Evolutionary conservation across 2,329 filamentous ascomycete species (phyloP), one percentile per base, ranked within the genome.

Genomic region (Aspergillus puulaauensis): DNA sequence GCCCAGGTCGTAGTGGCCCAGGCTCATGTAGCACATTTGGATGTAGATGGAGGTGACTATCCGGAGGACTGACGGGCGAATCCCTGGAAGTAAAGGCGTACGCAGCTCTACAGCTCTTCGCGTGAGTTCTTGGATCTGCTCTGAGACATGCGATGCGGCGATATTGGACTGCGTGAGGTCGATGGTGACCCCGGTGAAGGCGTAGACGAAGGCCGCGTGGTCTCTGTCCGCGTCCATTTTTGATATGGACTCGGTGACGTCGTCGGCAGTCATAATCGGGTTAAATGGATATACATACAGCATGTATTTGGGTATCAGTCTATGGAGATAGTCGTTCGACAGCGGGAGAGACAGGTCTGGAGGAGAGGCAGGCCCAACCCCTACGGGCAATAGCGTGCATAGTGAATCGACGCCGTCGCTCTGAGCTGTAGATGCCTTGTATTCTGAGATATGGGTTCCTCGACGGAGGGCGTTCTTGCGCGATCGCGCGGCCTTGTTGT

Each of bases 41-140:
- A 83, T 75, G 60, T 82, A 83, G 45, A 83, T 71, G 40, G 76
- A 79, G n/a, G 79, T 80, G 73, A 82, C 78, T 14, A 80, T 75
- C 39, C 78, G 73, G 57, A 78, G 75, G 33, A 81, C 73, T 0
- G 76, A 78, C 11, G 77, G 73, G 1, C 73, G 71, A 3, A 75
- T 71, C n/a, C 76, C 73, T 6, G 72, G 70, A 12, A 68, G 64
- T 1, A 75, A 62, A n/a, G 76, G 74, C 9, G 73, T 68, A 12
- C 75, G 72, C 6, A 70, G 64, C 51, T 71, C 69, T 62, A 65
- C 72, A 58, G 67, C 75, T 67, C 60, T 77, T 61, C 55, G 72
- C 31, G 67, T 53, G 33, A 73, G 59, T 9, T 65, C 61, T 14
- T 61, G 53, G 49, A 70, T 65, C n/a, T 64, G 69, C 14, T 60